phyloP scores from a whole-genome alignment of 2,329 filamentous ascomycete species.

The Cercospora citrullina region DNA sequence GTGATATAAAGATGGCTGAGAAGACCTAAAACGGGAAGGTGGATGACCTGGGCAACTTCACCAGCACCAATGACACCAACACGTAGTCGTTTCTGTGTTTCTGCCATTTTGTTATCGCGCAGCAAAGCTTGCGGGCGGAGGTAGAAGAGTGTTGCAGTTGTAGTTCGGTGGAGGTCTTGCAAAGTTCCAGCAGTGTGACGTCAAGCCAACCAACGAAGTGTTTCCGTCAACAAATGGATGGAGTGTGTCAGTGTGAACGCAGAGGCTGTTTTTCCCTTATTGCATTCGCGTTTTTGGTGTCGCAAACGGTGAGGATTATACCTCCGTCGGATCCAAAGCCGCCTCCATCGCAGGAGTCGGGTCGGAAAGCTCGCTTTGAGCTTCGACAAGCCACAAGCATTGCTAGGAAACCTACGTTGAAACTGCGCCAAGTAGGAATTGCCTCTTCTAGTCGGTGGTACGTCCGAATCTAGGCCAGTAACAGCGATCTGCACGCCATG shows the following conservation, averaged over 20 bases:
- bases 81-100: background rate
- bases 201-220: background rate
- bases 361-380: background rate
- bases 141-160: background rate
- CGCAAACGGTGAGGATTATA: background rate
- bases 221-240: background rate
- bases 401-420: background rate
- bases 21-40: constrained; percentile 53
- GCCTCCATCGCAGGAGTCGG: background rate
- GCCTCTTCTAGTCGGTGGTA: background rate
- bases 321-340: background rate
- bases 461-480: background rate
- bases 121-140: background rate
- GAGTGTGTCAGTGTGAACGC: background rate
- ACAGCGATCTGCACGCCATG: background rate
- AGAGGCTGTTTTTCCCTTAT: background rate
- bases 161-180: background rate
- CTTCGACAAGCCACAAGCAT: background rate
- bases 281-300: background rate
- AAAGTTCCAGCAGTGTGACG: constrained; percentile 1
- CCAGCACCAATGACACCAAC: constrained; percentile 53
- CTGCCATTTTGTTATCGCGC: background rate
- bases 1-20: constrained; percentile 49
- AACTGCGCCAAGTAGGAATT: background rate
- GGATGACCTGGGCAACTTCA: constrained; percentile 48